Evolutionary conservation across 371 early-diverging fungal species (phyloP), one percentile per base, ranked within the genome.

Genomic region (Entomophthora muscae): DNA sequence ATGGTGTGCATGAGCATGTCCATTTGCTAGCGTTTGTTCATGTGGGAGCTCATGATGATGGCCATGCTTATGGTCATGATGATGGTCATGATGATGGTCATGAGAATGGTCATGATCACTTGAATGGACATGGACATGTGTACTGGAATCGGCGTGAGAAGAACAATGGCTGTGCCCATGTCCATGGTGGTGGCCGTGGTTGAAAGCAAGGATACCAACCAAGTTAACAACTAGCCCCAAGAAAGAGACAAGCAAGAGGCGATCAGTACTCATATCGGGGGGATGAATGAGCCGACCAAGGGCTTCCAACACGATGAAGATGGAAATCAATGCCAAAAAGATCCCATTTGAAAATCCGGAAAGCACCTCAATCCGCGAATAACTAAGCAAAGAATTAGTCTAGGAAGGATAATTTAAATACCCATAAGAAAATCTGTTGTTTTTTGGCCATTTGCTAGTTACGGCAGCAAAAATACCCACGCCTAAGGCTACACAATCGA

Each of bases 281-380:
- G 93, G 93, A 65, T 88, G 76, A 22, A 87, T 71, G 55, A 97
- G 72, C 24, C 95, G 79, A 72, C 86, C 89, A 32, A 93, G 75
- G 1, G 92, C 93, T 69, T 95, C 95, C 65, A 88, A 81, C 23
- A 92, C 77, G 67, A 97, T 95, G 28, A 83, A 88, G 51, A 90
- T 71, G 52, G 90, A 88, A 17, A 93, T 92, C 58, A 93, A 73
- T 30, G 92, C 78, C 32, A 97, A 78, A 57, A 91, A 90, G 24
- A 93, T 77, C 51, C 93, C 90, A 69, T 95, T 97, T 32, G 85
- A 83, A 70, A 90, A 93, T 1, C 93, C 95, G 0, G 94, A 86
- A 12, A 97, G 69, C 2, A 85, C 86, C 73, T 97, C 95, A 29
- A 95, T 85, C 7, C 93, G 81, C 57, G 82, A 88, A 69, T 86